Conservation (phyloP, 2,329 filamentous ascomycete genomes). For the Setomelanomma holmii region DNA sequence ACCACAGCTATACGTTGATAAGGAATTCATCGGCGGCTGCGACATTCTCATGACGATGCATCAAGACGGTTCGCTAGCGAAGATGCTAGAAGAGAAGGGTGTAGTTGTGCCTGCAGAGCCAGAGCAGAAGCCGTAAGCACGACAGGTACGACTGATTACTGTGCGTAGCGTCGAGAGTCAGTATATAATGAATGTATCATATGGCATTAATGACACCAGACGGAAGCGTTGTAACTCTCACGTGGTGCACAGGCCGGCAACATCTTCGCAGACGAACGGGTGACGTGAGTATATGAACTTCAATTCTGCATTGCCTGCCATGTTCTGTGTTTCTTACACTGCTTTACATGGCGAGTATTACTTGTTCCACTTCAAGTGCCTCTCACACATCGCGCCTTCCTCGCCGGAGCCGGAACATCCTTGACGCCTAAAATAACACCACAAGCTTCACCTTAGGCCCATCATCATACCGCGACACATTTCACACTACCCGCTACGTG, state of each 20-base stretch:
- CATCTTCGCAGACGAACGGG: no score
- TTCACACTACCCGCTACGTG: neutral
- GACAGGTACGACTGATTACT: no score
- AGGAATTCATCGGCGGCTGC: constrained; percentile 97
- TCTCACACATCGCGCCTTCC: constrained; percentile 10
- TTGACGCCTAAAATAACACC: constrained; percentile 1
- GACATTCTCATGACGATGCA: constrained; percentile 98
- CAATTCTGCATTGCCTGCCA: neutral
- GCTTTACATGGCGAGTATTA: no score
- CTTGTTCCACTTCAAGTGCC: constrained; percentile 1
- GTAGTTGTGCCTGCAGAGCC: constrained; percentile 69
- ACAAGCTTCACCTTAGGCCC: constrained; percentile 6
- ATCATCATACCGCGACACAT: neutral
- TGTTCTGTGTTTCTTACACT: no score
- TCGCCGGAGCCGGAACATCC: constrained; percentile 7
- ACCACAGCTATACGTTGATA: constrained; percentile 92
- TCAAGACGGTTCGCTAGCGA: constrained; percentile 90
- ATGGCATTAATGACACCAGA: neutral
- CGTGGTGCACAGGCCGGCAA: neutral
- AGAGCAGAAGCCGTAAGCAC: constrained; percentile 29
- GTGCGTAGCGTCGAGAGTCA: neutral
- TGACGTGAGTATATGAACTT: no score
- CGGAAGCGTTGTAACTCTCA: neutral
- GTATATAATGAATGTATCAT: constrained; percentile 6
- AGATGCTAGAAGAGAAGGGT: constrained; percentile 88